Percentiles rank a stretch among this genome's conserved stretches.
Evolutionary conservation across 2,329 filamentous ascomycete genomes (phyloP).

Genomic region (Pyrenochaeta sp.): DNA sequence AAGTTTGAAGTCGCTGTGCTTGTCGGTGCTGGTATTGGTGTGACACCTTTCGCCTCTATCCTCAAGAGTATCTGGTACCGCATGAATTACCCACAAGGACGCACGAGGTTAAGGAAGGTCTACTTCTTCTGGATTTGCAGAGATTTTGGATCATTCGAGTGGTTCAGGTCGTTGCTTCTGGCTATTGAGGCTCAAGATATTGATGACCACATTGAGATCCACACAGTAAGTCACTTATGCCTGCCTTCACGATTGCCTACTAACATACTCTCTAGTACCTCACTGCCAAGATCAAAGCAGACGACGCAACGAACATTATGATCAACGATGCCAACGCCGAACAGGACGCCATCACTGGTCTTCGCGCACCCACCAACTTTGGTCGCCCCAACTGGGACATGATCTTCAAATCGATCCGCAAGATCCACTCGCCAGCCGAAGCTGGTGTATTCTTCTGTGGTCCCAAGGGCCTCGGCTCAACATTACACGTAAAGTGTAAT

Average conservation of each 20-base stretch:
- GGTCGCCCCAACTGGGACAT: conserved; percentile 89
- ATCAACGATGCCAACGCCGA: conserved; percentile 88
- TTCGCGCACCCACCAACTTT: conserved; percentile 84
- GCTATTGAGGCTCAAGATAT: conserved; percentile 88
- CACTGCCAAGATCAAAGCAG: conserved; percentile 84
- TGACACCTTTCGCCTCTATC: conserved; percentile 61
- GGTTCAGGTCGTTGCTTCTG: conserved; percentile 83
- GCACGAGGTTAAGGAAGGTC: conserved; percentile 81
- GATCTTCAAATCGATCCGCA: conserved; percentile 84
- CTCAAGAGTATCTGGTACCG: conserved; percentile 91
- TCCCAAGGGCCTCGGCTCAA: conserved; percentile 78
- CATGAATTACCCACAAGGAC: conserved; percentile 85
- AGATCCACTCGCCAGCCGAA: conserved; percentile 62
- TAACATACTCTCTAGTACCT: conserved; percentile 64
- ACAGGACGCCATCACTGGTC: conserved; percentile 82
- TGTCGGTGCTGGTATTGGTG: conserved; percentile 60
- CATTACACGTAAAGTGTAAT: conserved; percentile 83
- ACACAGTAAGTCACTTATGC: conserved; percentile 61
- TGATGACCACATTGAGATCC: conserved; percentile 85
- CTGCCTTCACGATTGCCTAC: background rate
- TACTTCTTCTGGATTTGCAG: conserved; percentile 95
- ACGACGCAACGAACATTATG: conserved; percentile 91
- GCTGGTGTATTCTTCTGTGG: conserved; percentile 75
- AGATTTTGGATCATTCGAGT: conserved; percentile 87
- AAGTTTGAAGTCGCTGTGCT: conserved; percentile 64